Base-by-base conservation (phyloP, 768 basidiomycete genomes). In the Hemileccinum rubropunctum region DNA sequence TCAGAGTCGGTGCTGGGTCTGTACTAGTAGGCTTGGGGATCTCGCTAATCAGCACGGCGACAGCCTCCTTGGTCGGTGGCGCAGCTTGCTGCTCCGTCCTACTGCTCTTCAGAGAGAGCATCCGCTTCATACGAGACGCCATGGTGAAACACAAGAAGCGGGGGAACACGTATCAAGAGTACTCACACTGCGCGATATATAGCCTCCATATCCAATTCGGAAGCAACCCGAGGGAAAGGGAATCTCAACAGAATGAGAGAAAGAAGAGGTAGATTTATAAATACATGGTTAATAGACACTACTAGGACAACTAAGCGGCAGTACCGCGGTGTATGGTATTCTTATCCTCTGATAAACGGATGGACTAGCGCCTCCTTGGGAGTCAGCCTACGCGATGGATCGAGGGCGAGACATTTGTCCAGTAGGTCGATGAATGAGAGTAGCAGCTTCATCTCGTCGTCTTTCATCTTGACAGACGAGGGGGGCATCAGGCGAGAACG, bases 351-450 rank as follows among this genome's bases (percentile, higher is more conserved):
- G 48, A 98, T 82, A 69, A 95, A 98, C 0, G 91, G 83, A 69
- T 98, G 94, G 9, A 78, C 69, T 35, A 98, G 76, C 4, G 91
- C 94, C 62, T 98, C 95, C 61, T 86, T 83, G 2, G 95, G 94
- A n/a, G 83, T 84, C 28, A 97, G 82, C 60, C 95, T 73, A 65
- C 91, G 83, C 36, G 82, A 76, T 2, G 95, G 89, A 64, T 98
- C 95, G 14, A 99, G 76, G 18, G 81, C 74, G 23, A 97, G 75
- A 66, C 95, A 95, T 71, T 87, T 94, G 62, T 98, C 95, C 50
- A 99, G 68, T 39, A 98, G 68, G 66, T 98, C 95, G 42, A 95
- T 79, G 61, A 99, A 97, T 6, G 83, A 80, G 20, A 76, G 63
- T 10, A 97, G 56, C 57, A 91, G 66, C 69, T 90, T 91, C 62